Base-by-base conservation (phyloP, 345 rosid genomes). In the Salix caprea region DNA sequence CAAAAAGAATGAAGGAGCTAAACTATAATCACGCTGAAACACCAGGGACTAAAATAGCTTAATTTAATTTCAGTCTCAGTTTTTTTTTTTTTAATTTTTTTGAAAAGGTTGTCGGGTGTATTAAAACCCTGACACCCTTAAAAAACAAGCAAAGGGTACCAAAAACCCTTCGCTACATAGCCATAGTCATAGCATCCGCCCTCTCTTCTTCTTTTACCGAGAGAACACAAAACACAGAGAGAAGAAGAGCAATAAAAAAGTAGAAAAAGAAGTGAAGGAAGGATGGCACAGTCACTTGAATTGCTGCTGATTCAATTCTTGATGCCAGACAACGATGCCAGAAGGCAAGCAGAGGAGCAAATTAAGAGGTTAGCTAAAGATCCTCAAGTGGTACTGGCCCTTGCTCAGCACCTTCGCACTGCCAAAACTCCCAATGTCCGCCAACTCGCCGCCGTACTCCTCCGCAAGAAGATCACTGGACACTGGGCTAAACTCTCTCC, bases 321-420 rank as follows among this genome's bases (percentile, higher is more conserved):
- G 83, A 96, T 96, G 99, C 99, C 99, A 6, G 99, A 96, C 85
- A 96, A 96, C 77, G 99, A 96, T 79, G 98, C 98, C 12, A 86
- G 99, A 26, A 84, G 97, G 70, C 98, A 96, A 80, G 99, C 99
- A 11, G 99, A 96, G 86, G 99, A 96, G 83, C 99, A 93, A 85
- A 96, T 96, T 76, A 92, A 92, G 89, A 84, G 97, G 69, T 83
- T 94, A 34, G 93, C 98, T 15, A 96, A 96, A 88, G 99, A 96
- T 80, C 99, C 98, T 7, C 99, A 94, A 80, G 98, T 96, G 71
- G 98, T 96, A 58, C 98, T 98, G 39, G 95, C 99, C 40, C 95
- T 96, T 6, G 84, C 91, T 65, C 97, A 96, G 79, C 99, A 94
- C 84, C 97, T 96, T 76, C 99, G 99, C 81, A 96, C 98, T 23